Evolutionary conservation across 2,329 filamentous ascomycete genomes (phyloP).

Genomic region (Anthostomella pinea): DNA sequence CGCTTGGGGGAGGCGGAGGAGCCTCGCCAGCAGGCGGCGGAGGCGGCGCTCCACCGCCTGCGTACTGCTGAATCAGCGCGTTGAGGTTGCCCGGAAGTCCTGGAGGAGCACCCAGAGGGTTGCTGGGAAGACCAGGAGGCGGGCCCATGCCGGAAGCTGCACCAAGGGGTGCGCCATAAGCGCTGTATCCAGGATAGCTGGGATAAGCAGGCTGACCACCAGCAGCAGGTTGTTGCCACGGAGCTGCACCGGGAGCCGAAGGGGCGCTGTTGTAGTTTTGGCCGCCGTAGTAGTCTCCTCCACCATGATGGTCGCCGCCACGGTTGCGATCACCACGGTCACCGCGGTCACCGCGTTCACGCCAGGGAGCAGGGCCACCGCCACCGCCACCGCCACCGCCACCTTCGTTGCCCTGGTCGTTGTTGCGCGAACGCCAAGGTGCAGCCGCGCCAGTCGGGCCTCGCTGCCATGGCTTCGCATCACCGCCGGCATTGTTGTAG

Average conservation of each 20-base stretch:
- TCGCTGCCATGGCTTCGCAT: constrained; percentile 83
- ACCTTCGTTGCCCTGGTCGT: constrained; percentile 49
- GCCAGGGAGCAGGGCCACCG: constrained; percentile 57
- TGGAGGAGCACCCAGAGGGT: constrained; percentile 52
- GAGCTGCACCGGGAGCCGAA: constrained; percentile 41
- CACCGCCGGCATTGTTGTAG: constrained; percentile 52
- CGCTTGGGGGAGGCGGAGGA: constrained; percentile 58
- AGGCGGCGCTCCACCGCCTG: constrained; percentile 46
- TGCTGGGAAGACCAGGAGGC: constrained; percentile 44
- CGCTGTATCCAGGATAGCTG: constrained; percentile 46
- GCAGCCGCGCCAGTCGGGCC: constrained; percentile 80
- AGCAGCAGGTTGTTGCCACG: constrained; percentile 62
- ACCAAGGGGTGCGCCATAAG: constrained; percentile 43
- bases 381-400: constrained; percentile 40
- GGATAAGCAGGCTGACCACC: constrained; percentile 58
- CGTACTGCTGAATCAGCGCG: constrained; percentile 66
- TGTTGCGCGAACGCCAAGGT: constrained; percentile 67
- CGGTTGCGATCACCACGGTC: constrained; percentile 44
- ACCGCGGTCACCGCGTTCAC: too few relatives aligned
- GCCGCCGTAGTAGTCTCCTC: constrained; percentile 48
- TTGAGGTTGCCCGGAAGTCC: constrained; percentile 56
- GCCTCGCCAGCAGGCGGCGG: constrained; percentile 61
- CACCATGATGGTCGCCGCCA: constrained; percentile 15
- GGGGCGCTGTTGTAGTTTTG: constrained; percentile 32
- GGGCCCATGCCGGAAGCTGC: constrained; percentile 52